Conservation (phyloP, 108 stramenopile species). For the Fistulifera solaris region DNA sequence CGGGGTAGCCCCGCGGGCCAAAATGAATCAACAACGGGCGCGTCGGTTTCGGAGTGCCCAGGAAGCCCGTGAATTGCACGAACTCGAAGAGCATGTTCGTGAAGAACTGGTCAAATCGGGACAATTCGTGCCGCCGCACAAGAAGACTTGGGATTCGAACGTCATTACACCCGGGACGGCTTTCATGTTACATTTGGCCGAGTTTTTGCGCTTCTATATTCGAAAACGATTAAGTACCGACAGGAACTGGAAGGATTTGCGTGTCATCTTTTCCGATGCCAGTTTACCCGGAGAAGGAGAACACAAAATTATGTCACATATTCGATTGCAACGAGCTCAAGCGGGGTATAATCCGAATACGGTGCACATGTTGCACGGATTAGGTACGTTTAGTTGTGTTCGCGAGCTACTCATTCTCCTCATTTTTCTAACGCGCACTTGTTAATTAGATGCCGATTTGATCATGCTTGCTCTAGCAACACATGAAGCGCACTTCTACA, state of each 20-base stretch:
- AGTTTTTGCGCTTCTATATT: conserved; percentile 85
- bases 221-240: conserved; percentile 84
- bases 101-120: conserved; percentile 68
- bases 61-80: conserved; percentile 85
- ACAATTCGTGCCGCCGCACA: conserved; percentile 53
- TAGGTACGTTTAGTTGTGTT: too few relatives aligned
- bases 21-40: conserved; percentile 95
- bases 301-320: conserved; percentile 96
- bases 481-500: conserved; percentile 97
- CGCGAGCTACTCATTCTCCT: too few relatives aligned
- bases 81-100: conserved; percentile 75
- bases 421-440: too few relatives aligned
- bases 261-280: conserved; percentile 92
- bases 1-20: conserved; percentile 97
- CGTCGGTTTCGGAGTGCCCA: conserved; percentile 94
- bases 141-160: conserved; percentile 92
- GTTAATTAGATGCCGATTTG: conserved; percentile 90
- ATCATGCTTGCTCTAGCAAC: conserved; percentile 99
- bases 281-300: conserved; percentile 98
- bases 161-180: conserved; percentile 98
- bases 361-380: conserved; percentile 92
- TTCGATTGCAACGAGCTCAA: conserved; percentile 87
- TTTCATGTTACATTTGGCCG: conserved; percentile 89
- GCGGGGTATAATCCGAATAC: conserved; percentile 93
- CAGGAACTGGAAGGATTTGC: conserved; percentile 84